Evolutionary conservation across 2,329 filamentous ascomycete genomes (phyloP).

Genomic region (Monilinia fructigena): DNA sequence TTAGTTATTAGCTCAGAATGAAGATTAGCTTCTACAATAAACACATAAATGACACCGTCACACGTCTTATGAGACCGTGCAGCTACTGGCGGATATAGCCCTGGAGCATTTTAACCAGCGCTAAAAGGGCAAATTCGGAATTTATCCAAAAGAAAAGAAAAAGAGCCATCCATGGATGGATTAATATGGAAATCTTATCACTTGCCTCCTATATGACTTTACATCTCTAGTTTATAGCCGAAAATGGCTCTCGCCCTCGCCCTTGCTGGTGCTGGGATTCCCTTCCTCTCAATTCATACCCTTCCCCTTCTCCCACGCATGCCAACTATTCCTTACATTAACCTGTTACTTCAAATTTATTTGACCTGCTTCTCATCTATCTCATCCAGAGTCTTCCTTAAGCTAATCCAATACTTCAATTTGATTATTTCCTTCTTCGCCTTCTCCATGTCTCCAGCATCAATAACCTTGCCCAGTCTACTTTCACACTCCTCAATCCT

Average conservation of each 20-base stretch:
- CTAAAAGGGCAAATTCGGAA: background rate
- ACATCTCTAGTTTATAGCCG: background rate
- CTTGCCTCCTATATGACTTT: background rate
- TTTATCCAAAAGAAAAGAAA: background rate
- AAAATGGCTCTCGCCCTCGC: background rate
- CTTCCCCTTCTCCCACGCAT: slow-evolving; percentile 78
- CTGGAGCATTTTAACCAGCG: background rate
- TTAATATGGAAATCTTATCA: background rate
- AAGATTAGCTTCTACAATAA: no score
- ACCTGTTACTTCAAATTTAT: slow-evolving; percentile 76
- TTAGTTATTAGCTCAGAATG: no score
- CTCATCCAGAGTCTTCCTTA: no score
- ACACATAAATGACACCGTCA: no score
- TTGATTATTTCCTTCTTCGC: slow-evolving; percentile 73
- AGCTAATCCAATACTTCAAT: slow-evolving; percentile 69
- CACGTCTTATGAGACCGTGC: no score
- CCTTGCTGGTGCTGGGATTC: background rate
- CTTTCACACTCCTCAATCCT: slow-evolving; percentile 64
- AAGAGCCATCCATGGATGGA: no score
- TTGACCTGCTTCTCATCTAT: no score
- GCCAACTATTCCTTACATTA: slow-evolving; percentile 77
- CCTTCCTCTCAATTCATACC: background rate
- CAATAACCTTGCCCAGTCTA: slow-evolving; percentile 64
- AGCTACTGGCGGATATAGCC: no score
- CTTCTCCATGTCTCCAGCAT: slow-evolving; percentile 58